A percentile compares a stretch with the other conserved stretches of the same genome.
Conservation (phyloP, 2,329 filamentous ascomycete genomes). For the Penicillium occitanis region DNA sequence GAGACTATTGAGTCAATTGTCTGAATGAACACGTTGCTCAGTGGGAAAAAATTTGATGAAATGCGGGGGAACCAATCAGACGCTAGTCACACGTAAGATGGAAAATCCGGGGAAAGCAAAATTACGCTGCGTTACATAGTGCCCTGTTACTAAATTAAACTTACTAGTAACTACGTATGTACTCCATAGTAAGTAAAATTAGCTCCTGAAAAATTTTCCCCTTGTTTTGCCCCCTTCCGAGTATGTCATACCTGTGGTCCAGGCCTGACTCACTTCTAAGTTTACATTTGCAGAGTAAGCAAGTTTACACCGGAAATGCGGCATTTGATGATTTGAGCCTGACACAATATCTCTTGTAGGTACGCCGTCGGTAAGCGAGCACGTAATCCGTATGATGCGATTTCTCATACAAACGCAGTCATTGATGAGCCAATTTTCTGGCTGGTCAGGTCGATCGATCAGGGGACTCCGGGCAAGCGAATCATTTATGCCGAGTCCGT, state of each 20-base stretch:
- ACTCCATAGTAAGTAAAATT: background rate
- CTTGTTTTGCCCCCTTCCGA: constrained; percentile 2
- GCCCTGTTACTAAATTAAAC: background rate
- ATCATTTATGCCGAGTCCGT: background rate
- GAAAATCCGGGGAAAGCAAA: constrained; percentile 10
- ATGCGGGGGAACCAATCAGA: background rate
- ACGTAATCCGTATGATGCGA: constrained; percentile 5
- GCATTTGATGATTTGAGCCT: background rate
- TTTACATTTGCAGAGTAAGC: background rate
- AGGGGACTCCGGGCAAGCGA: background rate
- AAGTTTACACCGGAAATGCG: background rate
- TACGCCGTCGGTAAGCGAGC: background rate
- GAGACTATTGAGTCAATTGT: background rate
- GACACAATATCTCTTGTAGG: background rate
- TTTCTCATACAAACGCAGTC: background rate
- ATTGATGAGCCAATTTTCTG: constrained; percentile 1
- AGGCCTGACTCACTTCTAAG: background rate
- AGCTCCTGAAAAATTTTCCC: background rate
- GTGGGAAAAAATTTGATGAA: background rate
- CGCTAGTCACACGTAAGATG: background rate
- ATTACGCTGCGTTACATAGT: background rate
- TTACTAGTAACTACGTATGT: too few relatives aligned
- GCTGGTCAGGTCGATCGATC: background rate
- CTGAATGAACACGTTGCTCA: background rate
- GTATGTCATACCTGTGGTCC: background rate